A percentile compares a stretch with the other conserved stretches of the same genome.
phyloP scores from a whole-genome alignment of 257 asterid species.

The Eustoma russellianum region DNA sequence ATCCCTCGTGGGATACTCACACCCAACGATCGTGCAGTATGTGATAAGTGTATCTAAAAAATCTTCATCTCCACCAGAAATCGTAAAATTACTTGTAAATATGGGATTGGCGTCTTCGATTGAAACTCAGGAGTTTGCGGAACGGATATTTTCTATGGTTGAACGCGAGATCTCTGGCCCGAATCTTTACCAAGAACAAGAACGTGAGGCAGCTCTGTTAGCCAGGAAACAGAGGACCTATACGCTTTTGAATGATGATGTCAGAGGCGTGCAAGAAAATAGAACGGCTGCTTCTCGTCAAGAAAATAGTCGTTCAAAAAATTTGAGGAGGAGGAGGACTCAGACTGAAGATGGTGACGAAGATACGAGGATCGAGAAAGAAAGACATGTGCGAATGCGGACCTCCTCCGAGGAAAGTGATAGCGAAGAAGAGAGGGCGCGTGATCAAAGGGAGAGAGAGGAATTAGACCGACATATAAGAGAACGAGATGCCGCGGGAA shows the following conservation, averaged over 20 bases:
- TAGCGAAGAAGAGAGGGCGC: too few species aligned
- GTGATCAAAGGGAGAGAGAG: too few species aligned
- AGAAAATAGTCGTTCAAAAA: conserved; percentile 45
- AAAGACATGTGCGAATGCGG: conserved; percentile 57
- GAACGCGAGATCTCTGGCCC: conserved; percentile 69
- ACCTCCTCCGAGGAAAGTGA: too few species aligned
- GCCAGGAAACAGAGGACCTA: conserved; percentile 62
- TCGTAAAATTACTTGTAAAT: conserved; percentile 45
- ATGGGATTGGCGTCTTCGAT: conserved; percentile 54
- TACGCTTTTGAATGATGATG: conserved; percentile 49
- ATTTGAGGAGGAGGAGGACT: conserved; percentile 77
- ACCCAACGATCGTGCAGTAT: conserved; percentile 54
- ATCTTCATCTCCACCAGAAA: conserved; percentile 77
- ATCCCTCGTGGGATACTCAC: conserved; percentile 68
- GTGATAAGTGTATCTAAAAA: conserved; percentile 66
- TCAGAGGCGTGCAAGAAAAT: conserved; percentile 9
- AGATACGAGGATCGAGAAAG: conserved; percentile 29
- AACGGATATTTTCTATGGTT: conserved; percentile 60
- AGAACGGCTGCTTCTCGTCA: conserved; percentile 31
- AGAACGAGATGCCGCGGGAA: too few species aligned
- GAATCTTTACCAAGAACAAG: conserved; percentile 66
- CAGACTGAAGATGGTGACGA: conserved; percentile 55
- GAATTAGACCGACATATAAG: too few species aligned
- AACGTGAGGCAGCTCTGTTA: conserved; percentile 62
- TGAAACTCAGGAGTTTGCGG: conserved; percentile 57